Conservation (phyloP, 805 yeast species). For the Pichia californica region DNA sequence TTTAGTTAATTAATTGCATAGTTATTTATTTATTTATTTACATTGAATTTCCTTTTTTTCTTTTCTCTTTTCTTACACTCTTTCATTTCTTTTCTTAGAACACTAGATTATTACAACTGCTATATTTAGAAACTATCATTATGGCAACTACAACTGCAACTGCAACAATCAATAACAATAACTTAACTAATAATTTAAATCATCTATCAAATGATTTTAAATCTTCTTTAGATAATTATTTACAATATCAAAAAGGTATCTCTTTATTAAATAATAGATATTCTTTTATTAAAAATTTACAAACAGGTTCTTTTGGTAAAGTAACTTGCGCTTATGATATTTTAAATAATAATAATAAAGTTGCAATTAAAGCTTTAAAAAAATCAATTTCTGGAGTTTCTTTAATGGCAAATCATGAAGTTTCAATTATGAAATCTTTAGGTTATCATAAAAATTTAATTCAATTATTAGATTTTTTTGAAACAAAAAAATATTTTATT, state of each 20-base stretch:
- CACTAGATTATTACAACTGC: too few species aligned
- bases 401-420: slow-evolving; percentile 49
- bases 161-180: too few species aligned
- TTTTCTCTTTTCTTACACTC: too few species aligned
- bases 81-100: too few species aligned
- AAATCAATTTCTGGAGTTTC: slow-evolving; percentile 37
- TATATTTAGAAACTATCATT: too few species aligned
- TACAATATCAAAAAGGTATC: slow-evolving; percentile 34
- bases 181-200: not conserved
- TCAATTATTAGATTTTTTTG: slow-evolving; percentile 50
- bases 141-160: too few species aligned
- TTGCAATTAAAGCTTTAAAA: slow-evolving; percentile 51
- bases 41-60: too few species aligned
- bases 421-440: slow-evolving; percentile 35
- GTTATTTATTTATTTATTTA: too few species aligned
- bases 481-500: slow-evolving; percentile 44
- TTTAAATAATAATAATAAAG: slow-evolving; percentile 24
- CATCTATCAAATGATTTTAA: slow-evolving; percentile 18
- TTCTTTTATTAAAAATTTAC: slow-evolving; percentile 38
- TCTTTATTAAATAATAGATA: slow-evolving; percentile 35
- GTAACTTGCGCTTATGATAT: slow-evolving; percentile 48
- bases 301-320: slow-evolving; percentile 56
- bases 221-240: slow-evolving; percentile 33
- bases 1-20: too few species aligned
- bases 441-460: slow-evolving; percentile 51